Percentiles rank a stretch among this genome's conserved stretches.
Conservation (phyloP, 2,329 filamentous ascomycete genomes). For the Calonectria pseudoreteaudii region DNA sequence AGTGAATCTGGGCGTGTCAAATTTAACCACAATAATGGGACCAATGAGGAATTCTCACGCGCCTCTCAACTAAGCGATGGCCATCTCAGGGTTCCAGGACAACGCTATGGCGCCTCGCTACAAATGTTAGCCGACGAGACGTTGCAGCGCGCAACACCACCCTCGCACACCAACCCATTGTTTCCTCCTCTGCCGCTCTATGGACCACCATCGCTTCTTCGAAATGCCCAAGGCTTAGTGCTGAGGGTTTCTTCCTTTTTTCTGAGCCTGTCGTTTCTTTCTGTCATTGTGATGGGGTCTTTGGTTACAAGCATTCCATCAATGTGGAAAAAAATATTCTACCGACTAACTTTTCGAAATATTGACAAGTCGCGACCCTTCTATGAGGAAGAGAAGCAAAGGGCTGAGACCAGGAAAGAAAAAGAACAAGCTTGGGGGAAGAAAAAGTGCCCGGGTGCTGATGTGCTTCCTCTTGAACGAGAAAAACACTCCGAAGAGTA, state of each 20-base stretch:
- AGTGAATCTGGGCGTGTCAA: conserved; percentile 43
- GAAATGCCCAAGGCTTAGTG: conserved; percentile 72
- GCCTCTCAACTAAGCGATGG: conserved; percentile 48
- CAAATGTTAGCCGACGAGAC: conserved; percentile 61
- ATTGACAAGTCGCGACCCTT: conserved; percentile 75
- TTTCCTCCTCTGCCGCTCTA: conserved; percentile 90
- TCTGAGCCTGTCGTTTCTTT: conserved; percentile 82
- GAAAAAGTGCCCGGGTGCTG: conserved; percentile 47
- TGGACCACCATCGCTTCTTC: conserved; percentile 76
- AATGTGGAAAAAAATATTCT: conserved; percentile 60
- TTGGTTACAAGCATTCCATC: conserved; percentile 74
- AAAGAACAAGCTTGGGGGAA: conserved; percentile 73
- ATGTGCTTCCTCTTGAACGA: conserved; percentile 54
- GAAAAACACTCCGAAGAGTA: conserved; percentile 67
- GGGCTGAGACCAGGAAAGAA: conserved; percentile 67
- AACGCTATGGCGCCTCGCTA: conserved; percentile 49
- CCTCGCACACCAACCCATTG: conserved; percentile 79
- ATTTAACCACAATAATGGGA: conserved; percentile 40
- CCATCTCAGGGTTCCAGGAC: conserved; percentile 40
- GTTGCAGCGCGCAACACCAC: conserved; percentile 64
- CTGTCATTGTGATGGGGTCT: conserved; percentile 80
- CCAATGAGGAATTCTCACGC: conserved; percentile 42
- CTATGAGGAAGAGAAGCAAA: conserved; percentile 75
- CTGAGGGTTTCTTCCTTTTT: conserved; percentile 79
- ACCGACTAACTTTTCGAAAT: conserved; percentile 68